These are phyloP conservation scores for Ustilago curta DNA, from an alignment of 1,284 basidiomycete genomes.

Conservation along the genomic window DNA sequence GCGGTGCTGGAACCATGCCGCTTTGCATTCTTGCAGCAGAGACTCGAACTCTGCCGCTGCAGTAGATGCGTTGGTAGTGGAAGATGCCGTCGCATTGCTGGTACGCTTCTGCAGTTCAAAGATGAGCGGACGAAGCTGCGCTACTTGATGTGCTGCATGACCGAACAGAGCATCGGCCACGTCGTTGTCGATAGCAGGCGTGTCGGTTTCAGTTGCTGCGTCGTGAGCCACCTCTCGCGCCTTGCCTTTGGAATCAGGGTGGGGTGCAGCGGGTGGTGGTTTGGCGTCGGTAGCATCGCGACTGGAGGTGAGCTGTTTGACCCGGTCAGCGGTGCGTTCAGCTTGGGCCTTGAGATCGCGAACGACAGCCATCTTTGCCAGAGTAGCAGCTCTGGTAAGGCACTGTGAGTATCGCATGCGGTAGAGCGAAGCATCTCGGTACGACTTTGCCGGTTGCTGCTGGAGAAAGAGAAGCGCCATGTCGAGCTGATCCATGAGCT, in stretches of 20 bases:
- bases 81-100: slow-evolving; percentile 3
- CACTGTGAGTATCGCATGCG: slow-evolving; percentile 64
- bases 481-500: slow-evolving; percentile 61
- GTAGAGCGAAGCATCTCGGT: slow-evolving; percentile 61
- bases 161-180: slow-evolving; percentile 14
- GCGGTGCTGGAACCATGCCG: slow-evolving; percentile 52
- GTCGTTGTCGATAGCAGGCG: neutral
- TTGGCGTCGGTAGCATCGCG: neutral
- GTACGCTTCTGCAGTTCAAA: slow-evolving; percentile 46
- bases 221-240: slow-evolving; percentile 18
- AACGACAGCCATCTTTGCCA: slow-evolving; percentile 54
- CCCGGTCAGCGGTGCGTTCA: slow-evolving; percentile 13
- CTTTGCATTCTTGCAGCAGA: slow-evolving; percentile 49
- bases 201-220: neutral
- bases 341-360: slow-evolving; percentile 26
- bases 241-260: slow-evolving; percentile 25
- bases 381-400: slow-evolving; percentile 52
- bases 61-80: slow-evolving; percentile 21
- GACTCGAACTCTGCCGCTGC: slow-evolving; percentile 55
- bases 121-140: slow-evolving; percentile 48
- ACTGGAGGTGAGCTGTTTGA: slow-evolving; percentile 38
- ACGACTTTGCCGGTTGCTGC: slow-evolving; percentile 38
- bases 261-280: neutral
- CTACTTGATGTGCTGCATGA: slow-evolving; percentile 19
- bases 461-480: slow-evolving; percentile 60